phyloP scores from a whole-genome alignment of 208 protist species.

The Trypanosoma brucei region DNA sequence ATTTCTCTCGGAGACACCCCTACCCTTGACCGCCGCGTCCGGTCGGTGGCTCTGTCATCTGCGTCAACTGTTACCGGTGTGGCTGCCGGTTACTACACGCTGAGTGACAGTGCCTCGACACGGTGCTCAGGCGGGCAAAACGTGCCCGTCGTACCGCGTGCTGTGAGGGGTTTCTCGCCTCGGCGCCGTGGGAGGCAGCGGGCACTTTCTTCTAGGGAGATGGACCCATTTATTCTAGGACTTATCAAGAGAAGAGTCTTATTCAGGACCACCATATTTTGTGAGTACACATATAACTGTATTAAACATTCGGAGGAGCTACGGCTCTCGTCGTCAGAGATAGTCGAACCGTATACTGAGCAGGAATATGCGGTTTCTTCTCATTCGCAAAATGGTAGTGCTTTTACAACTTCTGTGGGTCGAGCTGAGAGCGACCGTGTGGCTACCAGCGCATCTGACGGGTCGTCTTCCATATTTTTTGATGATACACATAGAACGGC shows the following conservation, averaged over 20 bases:
- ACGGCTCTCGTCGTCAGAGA: not conserved
- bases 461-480: not conserved
- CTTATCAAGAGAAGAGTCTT: constrained; percentile 46
- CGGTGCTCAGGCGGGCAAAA: constrained; percentile 49
- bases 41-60: not conserved
- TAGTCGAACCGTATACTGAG: not conserved
- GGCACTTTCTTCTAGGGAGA: not conserved
- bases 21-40: not conserved
- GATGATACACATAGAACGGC: not conserved
- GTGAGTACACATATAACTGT: constrained; percentile 15
- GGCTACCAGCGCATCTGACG: too few relatives aligned
- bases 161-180: constrained; percentile 31
- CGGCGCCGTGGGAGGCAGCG: not conserved
- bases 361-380: not conserved
- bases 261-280: constrained; percentile 67
- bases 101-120: constrained; percentile 41
- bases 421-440: too few relatives aligned
- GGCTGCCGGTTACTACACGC: constrained; percentile 68
- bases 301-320: not conserved
- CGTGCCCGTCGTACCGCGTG: constrained; percentile 29
- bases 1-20: not conserved
- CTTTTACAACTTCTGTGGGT: too few relatives aligned
- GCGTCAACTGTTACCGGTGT: constrained; percentile 9
- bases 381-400: too few relatives aligned
- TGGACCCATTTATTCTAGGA: constrained; percentile 29